Base-by-base conservation (phyloP, 176 grass and related monocot genomes). In the Oryza glumipatula region DNA sequence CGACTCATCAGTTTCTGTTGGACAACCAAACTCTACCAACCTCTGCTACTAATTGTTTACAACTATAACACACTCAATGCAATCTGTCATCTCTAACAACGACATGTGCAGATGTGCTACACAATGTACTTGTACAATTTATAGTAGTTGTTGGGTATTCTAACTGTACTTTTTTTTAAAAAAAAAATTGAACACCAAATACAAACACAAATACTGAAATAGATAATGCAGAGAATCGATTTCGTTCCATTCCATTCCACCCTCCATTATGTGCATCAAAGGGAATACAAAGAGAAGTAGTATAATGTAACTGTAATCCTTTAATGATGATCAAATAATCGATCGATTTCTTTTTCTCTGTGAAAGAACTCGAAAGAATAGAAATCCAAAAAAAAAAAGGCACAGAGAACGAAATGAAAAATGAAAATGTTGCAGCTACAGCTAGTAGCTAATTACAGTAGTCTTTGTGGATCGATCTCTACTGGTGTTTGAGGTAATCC, bases 401-500 rank as follows among this genome's bases (percentile, higher is more conserved):
- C n/a, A 49, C 5, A 74, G 46, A 23, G 16, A 65, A 46, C 28
- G 41, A 10, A 3, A 9, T 44, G 41, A 10, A 39, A 39, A 39
- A 39, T 9, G 35, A 38, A 4, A 63, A 22, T 9, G 19, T 63
- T 63, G 71, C 26, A 26, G 26, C 26, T 26, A 26, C 72, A 49
- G 73, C 44, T 73, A 30, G 11, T 39, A 30, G 41, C 2, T 63
- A 63, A 63, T 22, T 63, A 63, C 58, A 22, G 15, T 54, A 19
- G 15, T 54, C 8, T 44, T 7, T 22, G 5, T 38, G 0, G 36
- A 30, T 30, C 0, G 28, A 30, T 0, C 28, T 38, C 16, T 9
- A 11, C 51, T 80, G 68, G 54, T 94, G 78, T 17, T 14, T 74
- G 79, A 99, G 91, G 69, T 83, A 58, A 1, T 89, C 75, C 83